Conservation (phyloP, 2,329 filamentous ascomycete genomes). For the Gaeumannomyces tritici region DNA sequence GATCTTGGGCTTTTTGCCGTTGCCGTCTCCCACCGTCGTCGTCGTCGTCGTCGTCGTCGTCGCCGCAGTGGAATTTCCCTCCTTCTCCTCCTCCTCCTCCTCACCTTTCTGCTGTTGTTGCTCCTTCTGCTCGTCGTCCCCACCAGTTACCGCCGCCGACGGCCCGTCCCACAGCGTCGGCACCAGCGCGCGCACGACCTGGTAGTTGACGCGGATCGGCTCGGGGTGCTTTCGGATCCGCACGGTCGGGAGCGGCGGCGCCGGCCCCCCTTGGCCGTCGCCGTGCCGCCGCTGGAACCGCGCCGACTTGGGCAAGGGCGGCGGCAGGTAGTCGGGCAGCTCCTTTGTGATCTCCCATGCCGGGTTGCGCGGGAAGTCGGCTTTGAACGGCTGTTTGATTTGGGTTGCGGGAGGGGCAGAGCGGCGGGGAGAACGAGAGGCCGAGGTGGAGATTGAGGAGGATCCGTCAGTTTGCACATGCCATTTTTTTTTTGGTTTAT, state of each 20-base stretch:
- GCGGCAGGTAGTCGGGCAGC: conserved; percentile 56
- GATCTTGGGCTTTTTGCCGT: conserved; percentile 19
- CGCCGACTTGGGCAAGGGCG: conserved; percentile 30
- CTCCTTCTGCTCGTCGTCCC: background rate
- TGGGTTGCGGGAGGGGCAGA: background rate
- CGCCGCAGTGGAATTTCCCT: background rate
- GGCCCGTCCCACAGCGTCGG: conserved; percentile 48
- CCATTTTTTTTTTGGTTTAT: too few species aligned
- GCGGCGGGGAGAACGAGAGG: background rate
- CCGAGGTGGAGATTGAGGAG: too few species aligned
- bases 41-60: background rate
- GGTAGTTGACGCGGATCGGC: conserved; percentile 64
- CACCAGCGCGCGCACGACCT: conserved; percentile 51
- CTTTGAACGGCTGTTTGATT: conserved; percentile 61
- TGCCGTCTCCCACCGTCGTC: too few species aligned
- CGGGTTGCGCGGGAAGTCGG: conserved; percentile 63
- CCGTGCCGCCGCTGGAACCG: conserved; percentile 10
- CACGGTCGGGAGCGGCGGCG: conserved; percentile 34
- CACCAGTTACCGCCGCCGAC: too few species aligned
- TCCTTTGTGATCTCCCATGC: conserved; percentile 67
- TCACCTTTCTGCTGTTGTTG: background rate
- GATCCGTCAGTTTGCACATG: background rate
- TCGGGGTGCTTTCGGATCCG: conserved; percentile 55
- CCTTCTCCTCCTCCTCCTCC: background rate
- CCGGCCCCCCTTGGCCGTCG: conserved; percentile 8